Evolutionary conservation across 139 green algal species (phyloP).

Genomic region (Micractinium conductrix): DNA sequence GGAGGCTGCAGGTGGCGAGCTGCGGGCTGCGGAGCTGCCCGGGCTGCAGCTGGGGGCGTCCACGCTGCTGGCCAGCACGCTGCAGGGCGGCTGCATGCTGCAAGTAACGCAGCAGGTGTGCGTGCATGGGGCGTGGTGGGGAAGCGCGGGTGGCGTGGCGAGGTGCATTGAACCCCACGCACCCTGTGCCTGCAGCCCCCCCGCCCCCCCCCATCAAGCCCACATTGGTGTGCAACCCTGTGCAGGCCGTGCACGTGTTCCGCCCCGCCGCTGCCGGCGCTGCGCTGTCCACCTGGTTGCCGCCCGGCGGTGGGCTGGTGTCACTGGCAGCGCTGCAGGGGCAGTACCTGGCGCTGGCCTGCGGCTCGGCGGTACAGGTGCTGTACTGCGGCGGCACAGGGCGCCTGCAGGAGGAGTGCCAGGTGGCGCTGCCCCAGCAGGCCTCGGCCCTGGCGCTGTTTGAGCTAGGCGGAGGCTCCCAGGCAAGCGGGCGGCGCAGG

Average conservation of each 20-base stretch:
- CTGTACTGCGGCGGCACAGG: slow-evolving; percentile 14
- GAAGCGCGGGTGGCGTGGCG: too few species aligned
- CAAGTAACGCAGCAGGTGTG: slow-evolving; percentile 33
- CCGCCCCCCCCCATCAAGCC: not conserved
- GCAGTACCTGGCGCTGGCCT: slow-evolving; percentile 8
- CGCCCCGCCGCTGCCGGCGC: not conserved
- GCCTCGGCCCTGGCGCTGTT: slow-evolving; percentile 23
- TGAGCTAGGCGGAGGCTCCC: not conserved
- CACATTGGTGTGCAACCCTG: not conserved
- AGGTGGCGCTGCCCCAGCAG: slow-evolving; percentile 19
- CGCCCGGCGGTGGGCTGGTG: not conserved
- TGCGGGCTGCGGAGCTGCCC: not conserved
- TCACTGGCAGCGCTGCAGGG: not conserved
- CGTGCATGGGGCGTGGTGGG: too few species aligned
- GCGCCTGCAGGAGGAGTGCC: slow-evolving; percentile 19
- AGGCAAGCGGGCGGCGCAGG: too few species aligned
- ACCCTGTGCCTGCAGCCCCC: not conserved
- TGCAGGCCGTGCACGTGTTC: slow-evolving; percentile 8
- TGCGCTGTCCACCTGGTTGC: not conserved
- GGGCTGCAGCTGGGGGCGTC: not conserved
- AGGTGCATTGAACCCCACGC: too few species aligned
- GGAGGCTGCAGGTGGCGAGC: not conserved
- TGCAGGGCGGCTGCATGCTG: slow-evolving; percentile 12
- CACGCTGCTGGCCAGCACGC: slow-evolving; percentile 3
- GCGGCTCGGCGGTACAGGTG: not conserved